Conservation (phyloP, 169 alveolate genomes). For the Neospora caninum region DNA sequence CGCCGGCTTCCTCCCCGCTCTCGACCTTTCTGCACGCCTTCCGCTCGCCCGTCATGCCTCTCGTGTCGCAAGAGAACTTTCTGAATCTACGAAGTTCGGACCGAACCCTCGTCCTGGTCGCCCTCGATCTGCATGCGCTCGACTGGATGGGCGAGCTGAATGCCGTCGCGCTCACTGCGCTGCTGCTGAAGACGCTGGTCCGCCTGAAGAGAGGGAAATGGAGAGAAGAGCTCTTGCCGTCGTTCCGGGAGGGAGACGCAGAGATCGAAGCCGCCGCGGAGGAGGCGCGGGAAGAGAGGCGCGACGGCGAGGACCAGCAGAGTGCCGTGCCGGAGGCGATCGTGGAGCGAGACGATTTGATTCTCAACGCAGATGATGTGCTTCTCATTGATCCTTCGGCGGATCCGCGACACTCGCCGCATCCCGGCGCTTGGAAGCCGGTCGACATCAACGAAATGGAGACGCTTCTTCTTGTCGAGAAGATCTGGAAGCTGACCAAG, state of each 20-base stretch:
- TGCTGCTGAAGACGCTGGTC: not conserved
- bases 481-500: not conserved
- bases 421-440: not conserved
- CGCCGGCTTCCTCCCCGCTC: conserved; percentile 1
- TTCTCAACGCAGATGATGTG: not conserved
- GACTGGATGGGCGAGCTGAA: not conserved
- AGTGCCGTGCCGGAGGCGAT: not conserved
- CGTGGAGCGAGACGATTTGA: not conserved
- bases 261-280: too few species aligned
- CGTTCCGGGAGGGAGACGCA: not conserved
- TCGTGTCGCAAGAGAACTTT: not conserved
- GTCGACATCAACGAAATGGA: not conserved
- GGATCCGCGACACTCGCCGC: not conserved
- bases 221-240: not conserved
- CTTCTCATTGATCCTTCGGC: not conserved
- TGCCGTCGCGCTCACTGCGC: not conserved
- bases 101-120: not conserved
- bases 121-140: not conserved
- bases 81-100: not conserved
- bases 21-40: not conserved
- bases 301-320: not conserved
- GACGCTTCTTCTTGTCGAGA: conserved; percentile 1
- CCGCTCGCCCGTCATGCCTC: not conserved
- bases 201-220: conserved; percentile 9
- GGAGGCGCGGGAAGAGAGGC: not conserved